A percentile compares a stretch with the other conserved stretches of the same genome.
These are phyloP conservation scores for Naganishia randhawae DNA, from an alignment of 768 basidiomycete genomes.

Conservation along the genomic window DNA sequence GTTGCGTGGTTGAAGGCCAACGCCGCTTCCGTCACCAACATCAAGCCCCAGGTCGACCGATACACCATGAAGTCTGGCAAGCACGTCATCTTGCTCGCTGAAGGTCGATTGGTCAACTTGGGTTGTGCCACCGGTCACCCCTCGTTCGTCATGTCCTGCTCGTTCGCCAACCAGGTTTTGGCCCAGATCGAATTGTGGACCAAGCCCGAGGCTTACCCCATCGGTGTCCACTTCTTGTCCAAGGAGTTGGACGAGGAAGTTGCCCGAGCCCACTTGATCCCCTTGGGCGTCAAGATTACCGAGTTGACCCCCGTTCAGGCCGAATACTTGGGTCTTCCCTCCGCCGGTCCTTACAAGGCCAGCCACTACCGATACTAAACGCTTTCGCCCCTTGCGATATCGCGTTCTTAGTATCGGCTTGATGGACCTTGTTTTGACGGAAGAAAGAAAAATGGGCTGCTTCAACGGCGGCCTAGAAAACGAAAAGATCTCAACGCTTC, in stretches of 20 bases:
- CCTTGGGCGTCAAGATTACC: conserved; percentile 88
- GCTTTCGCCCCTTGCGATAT: conserved; percentile 12
- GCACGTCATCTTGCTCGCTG: conserved; percentile 94
- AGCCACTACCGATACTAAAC: conserved; percentile 65
- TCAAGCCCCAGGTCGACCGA: conserved; percentile 99
- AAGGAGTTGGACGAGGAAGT: conserved; percentile 99
- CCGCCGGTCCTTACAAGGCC: conserved; percentile 74
- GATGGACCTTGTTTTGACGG: conserved; percentile 36
- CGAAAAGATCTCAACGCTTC: conserved; percentile 28
- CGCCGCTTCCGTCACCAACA: conserved; percentile 73
- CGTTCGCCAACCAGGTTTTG: conserved; percentile 96
- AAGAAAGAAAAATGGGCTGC: conserved; percentile 5
- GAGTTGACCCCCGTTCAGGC: conserved; percentile 62
- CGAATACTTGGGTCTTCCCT: conserved; percentile 84
- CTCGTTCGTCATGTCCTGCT: conserved; percentile 99
- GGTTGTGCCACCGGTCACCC: conserved; percentile 98
- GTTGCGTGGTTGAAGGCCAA: conserved; percentile 97
- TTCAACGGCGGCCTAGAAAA: conserved; percentile 21
- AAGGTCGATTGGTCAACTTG: conserved; percentile 98
- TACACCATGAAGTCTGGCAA: conserved; percentile 88
- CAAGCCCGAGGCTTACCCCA: conserved; percentile 80
- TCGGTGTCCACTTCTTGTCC: conserved; percentile 97
- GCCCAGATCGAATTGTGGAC: conserved; percentile 99
- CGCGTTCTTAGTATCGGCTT: conserved; percentile 31
- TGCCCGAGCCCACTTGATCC: conserved; percentile 86